Evolutionary conservation across 2,329 filamentous ascomycete genomes (phyloP).

Genomic region (Colletotrichum chlorophyti): DNA sequence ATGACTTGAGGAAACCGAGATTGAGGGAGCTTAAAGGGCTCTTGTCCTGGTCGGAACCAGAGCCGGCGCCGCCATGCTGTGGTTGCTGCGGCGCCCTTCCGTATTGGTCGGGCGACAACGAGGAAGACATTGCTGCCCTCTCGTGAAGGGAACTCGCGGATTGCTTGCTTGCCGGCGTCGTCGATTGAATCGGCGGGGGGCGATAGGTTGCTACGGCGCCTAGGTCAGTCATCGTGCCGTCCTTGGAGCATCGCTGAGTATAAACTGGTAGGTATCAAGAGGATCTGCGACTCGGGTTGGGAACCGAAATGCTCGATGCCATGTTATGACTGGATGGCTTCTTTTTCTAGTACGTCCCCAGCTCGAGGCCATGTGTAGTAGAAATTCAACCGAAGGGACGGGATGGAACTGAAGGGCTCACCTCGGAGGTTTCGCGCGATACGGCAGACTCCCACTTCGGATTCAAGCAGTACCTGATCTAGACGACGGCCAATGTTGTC

Average conservation of each 20-base stretch:
- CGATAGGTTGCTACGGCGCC: constrained; percentile 42
- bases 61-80: constrained; percentile 30
- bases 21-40: constrained; percentile 54
- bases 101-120: constrained; percentile 50
- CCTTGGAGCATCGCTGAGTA: neutral
- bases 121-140: constrained; percentile 51
- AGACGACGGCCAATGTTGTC: constrained; percentile 9
- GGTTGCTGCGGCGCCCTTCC: constrained; percentile 35
- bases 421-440: constrained; percentile 17
- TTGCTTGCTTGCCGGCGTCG: constrained; percentile 38
- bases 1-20: constrained; percentile 69
- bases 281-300: constrained; percentile 3
- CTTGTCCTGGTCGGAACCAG: constrained; percentile 40
- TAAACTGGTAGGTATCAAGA: neutral
- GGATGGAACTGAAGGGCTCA: constrained; percentile 10
- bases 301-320: neutral
- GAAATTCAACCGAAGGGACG: neutral
- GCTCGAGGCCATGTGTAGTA: constrained; percentile 2
- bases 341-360: constrained; percentile 15
- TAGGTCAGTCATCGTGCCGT: constrained; percentile 41
- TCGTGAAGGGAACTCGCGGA: constrained; percentile 42
- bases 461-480: constrained; percentile 21
- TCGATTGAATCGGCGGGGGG: constrained; percentile 42
- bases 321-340: neutral
- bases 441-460: constrained; percentile 12